A percentile compares a stretch with the other conserved stretches of the same genome.
These are phyloP conservation scores for Podospora tetraspora DNA, from an alignment of 495 filamentous ascomycete species.

Conservation along the genomic window DNA sequence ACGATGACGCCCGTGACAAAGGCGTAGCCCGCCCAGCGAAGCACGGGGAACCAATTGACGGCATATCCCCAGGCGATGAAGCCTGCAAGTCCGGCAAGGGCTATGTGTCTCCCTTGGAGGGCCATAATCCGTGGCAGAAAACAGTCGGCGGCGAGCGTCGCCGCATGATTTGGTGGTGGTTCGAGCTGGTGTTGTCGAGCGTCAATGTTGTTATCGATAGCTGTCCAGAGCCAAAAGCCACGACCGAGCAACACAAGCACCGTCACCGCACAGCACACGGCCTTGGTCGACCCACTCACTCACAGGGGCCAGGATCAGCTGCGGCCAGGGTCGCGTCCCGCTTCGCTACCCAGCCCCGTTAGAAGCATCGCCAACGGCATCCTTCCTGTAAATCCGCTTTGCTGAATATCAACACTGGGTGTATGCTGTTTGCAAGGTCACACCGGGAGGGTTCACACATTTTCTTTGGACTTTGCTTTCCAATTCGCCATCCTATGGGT, in stretches of 20 bases:
- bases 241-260: not conserved
- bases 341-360: not conserved
- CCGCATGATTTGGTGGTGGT: slow-evolving; percentile 35
- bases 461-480: not conserved
- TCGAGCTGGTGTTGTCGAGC: not conserved
- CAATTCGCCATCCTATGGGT: not conserved
- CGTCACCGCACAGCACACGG: slow-evolving; percentile 8
- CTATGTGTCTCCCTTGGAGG: slow-evolving; percentile 70
- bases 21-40: slow-evolving; percentile 77
- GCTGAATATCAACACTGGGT: not conserved
- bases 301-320: slow-evolving; percentile 6
- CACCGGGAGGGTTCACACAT: not conserved
- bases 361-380: not conserved
- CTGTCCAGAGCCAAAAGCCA: not conserved
- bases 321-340: not conserved
- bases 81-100: slow-evolving; percentile 59
- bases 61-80: slow-evolving; percentile 85
- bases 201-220: slow-evolving; percentile 13
- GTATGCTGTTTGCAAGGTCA: not conserved
- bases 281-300: not conserved
- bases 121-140: slow-evolving; percentile 55
- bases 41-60: slow-evolving; percentile 69
- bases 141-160: slow-evolving; percentile 26
- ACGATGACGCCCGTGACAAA: slow-evolving; percentile 61
- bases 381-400: not conserved